Percentiles rank a stretch among this genome's conserved stretches.
Evolutionary conservation across 305 asterid species (phyloP).

Genomic region (Ilex paraguariensis): DNA sequence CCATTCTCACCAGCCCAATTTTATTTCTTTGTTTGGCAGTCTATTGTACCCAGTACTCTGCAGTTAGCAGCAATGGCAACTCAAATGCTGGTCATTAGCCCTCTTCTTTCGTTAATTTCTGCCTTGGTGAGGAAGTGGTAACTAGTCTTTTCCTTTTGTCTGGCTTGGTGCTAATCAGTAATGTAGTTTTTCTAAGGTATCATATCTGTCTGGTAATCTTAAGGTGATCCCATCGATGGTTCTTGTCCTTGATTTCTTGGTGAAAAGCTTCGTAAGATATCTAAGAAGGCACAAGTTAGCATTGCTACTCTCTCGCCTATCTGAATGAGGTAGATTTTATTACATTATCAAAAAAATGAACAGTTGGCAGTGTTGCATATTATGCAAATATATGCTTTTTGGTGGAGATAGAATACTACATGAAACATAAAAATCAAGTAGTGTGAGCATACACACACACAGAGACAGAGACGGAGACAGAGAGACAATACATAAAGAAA

Average conservation of each 20-base stretch:
- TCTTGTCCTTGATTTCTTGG: constrained; percentile 62
- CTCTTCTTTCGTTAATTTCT: constrained; percentile 59
- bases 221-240: constrained; percentile 79
- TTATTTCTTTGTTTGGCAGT: constrained; percentile 34
- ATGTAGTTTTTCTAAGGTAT: neutral
- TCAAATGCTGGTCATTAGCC: constrained; percentile 79
- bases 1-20: constrained; percentile 2
- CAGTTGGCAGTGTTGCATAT: too few relatives aligned
- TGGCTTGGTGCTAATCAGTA: constrained; percentile 8
- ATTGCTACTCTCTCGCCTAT: constrained; percentile 76
- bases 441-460: too few relatives aligned
- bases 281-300: constrained; percentile 61
- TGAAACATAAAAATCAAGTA: too few relatives aligned
- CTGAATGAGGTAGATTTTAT: constrained; percentile 62
- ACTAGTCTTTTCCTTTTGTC: neutral
- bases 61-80: constrained; percentile 83
- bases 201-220: neutral
- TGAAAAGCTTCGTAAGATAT: constrained; percentile 68
- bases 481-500: too few relatives aligned
- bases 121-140: constrained; percentile 55
- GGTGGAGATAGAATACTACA: too few relatives aligned
- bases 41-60: constrained; percentile 66
- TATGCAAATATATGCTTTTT: neutral
- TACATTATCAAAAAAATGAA: neutral
- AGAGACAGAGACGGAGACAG: too few relatives aligned